Evolutionary conservation across 2,329 filamentous ascomycete genomes (phyloP).

Genomic region (Fusarium sp.): DNA sequence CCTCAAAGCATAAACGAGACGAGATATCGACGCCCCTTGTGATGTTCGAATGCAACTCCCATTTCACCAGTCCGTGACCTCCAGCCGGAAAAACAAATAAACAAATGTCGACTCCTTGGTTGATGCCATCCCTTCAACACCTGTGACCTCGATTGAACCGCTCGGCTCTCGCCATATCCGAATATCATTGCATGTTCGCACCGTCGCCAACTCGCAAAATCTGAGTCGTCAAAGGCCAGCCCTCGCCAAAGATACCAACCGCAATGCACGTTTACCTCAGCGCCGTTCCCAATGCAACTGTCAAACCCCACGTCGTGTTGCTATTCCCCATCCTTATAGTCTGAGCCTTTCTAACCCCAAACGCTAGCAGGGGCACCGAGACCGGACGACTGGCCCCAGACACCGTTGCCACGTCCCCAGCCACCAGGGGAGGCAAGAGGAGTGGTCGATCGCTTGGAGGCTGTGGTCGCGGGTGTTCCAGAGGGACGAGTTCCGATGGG

Average conservation of each 20-base stretch:
- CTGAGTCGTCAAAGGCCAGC: constrained; percentile 26
- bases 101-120: constrained; percentile 49
- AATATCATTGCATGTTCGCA: constrained; percentile 32
- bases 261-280: constrained; percentile 47
- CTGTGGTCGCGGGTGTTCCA: constrained; percentile 65
- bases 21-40: constrained; percentile 45
- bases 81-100: constrained; percentile 43
- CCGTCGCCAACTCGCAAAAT: constrained; percentile 21
- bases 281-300: constrained; percentile 50
- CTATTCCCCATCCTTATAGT: constrained; percentile 9
- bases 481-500: constrained; percentile 93
- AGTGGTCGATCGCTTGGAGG: constrained; percentile 86
- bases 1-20: constrained; percentile 46
- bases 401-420: constrained; percentile 85
- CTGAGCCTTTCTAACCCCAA: constrained; percentile 78
- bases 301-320: constrained; percentile 36
- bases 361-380: constrained; percentile 93
- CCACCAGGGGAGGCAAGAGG: constrained; percentile 89
- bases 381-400: constrained; percentile 87
- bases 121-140: constrained; percentile 47
- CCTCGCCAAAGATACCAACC: constrained; percentile 38
- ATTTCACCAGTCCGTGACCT: constrained; percentile 43
- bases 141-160: constrained; percentile 41
- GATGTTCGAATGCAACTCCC: constrained; percentile 50
- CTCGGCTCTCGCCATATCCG: constrained; percentile 41